Percentiles rank a stretch among this genome's conserved stretches.
These are phyloP conservation scores for Blastobotrys proliferans DNA, from an alignment of 1,139 yeast genomes.

Conservation along the genomic window DNA sequence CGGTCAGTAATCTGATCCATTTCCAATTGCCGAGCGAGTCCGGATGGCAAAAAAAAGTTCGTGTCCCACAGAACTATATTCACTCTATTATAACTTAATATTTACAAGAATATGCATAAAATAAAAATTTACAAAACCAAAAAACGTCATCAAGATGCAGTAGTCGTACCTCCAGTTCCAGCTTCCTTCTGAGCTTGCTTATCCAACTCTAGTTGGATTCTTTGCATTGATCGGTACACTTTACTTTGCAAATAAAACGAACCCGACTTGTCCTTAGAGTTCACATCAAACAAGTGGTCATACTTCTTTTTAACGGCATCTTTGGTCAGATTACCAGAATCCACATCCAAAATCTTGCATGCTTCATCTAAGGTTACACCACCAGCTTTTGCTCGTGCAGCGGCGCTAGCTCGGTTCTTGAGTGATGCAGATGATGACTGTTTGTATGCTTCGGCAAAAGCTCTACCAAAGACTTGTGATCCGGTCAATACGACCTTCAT, in stretches of 20 bases:
- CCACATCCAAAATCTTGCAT: constrained; percentile 82
- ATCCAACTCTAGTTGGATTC: constrained; percentile 51
- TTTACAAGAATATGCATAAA: too few species aligned
- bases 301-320: constrained; percentile 72
- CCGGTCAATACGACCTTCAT: constrained; percentile 92
- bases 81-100: too few species aligned
- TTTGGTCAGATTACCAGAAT: constrained; percentile 45
- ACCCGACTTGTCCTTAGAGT: constrained; percentile 90
- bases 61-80: too few species aligned
- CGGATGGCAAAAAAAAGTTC: too few species aligned
- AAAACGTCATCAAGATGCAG: too few species aligned
- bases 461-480: constrained; percentile 91
- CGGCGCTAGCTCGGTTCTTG: constrained; percentile 57
- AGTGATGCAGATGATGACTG: constrained; percentile 92
- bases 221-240: constrained; percentile 78
- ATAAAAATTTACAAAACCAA: too few species aligned
- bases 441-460: constrained; percentile 93
- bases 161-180: neutral
- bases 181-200: constrained; percentile 12
- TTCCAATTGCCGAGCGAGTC: too few species aligned
- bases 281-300: constrained; percentile 78
- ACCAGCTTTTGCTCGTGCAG: constrained; percentile 59
- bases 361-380: constrained; percentile 89
- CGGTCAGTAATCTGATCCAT: neutral
- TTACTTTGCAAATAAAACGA: constrained; percentile 90